phyloP scores from a whole-genome alignment of 345 rosid genomes.

The Boechera divaricarpa region DNA sequence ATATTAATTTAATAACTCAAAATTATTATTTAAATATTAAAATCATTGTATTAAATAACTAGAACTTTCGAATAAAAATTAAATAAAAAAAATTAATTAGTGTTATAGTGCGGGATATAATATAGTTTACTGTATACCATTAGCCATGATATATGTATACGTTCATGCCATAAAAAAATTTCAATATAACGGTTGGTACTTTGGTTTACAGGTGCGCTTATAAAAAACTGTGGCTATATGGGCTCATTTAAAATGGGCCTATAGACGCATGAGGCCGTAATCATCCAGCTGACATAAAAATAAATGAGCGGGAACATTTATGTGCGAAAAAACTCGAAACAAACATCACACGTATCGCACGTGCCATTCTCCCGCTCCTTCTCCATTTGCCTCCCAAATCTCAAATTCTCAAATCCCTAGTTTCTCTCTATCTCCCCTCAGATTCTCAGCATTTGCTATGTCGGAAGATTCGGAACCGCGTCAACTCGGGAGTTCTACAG shows the following conservation, averaged over 20 bases:
- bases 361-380: constrained; percentile 47
- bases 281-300: not conserved
- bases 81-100: no score
- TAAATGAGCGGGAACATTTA: constrained; percentile 39
- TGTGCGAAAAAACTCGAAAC: constrained; percentile 26
- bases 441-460: constrained; percentile 38
- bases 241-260: constrained; percentile 25
- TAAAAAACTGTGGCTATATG: not conserved
- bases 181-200: not conserved
- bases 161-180: not conserved
- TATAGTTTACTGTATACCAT: not conserved
- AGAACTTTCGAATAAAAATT: no score
- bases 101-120: no score
- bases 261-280: not conserved
- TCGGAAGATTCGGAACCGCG: constrained; percentile 16
- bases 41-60: no score
- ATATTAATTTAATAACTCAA: no score
- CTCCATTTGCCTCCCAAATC: constrained; percentile 37
- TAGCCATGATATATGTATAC: not conserved
- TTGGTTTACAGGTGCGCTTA: not conserved
- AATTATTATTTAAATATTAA: no score
- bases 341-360: constrained; percentile 36
- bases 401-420: constrained; percentile 36
- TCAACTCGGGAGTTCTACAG: constrained; percentile 2
- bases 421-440: constrained; percentile 1